Evolutionary conservation across 768 basidiomycete species (phyloP), one percentile per base, ranked within the genome.

Genomic region (Rhodotorula toruloides): DNA sequence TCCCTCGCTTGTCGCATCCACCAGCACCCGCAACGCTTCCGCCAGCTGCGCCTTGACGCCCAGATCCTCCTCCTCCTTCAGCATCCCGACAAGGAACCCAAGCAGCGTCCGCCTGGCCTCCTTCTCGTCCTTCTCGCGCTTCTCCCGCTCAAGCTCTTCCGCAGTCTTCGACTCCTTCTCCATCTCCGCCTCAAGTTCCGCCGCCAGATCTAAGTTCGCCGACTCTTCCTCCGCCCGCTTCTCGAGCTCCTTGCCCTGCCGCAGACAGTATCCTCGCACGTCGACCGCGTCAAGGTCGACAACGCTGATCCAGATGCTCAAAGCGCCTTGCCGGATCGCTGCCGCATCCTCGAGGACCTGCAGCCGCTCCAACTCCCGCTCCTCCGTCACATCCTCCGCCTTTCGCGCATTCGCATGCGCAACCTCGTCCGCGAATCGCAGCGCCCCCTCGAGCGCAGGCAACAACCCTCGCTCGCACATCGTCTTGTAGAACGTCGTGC

Each of bases 271-370:
- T 21, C 83, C 82, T 43, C 96, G 82, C 49, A 94, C 90, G 10
- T 89, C 89, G 72, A 85, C 86, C 68, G 91, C 80, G 76, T 96
- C 92, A 75, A 97, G 91, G 76, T 98, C 96, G 54, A 97, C 82
- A 42, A 94, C 79, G 25, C 87, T 83, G 48, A 88, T 83, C 62
- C 98, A 81, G 37, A 97, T 84, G 77, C 94, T 92, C 34, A 91
- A 89, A 0, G 84, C 89, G 22, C 89, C 86, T 65, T 87, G 85
- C 66, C 93, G 84, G 79, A 97, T 85, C 65, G 76, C 79, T 43
- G 82, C 81, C 37, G 77, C 72, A 39, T 85, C 82, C 55, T 79
- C 82, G 75, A 3, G 3, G 22, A 40, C 31, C 89, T 87, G 16
- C 46, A 25, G 21, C 43, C 13, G 16, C 10, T 54, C 54, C 39